Evolutionary conservation across 2,329 filamentous ascomycete species (phyloP).

Genomic region (Ustulina deusta): DNA sequence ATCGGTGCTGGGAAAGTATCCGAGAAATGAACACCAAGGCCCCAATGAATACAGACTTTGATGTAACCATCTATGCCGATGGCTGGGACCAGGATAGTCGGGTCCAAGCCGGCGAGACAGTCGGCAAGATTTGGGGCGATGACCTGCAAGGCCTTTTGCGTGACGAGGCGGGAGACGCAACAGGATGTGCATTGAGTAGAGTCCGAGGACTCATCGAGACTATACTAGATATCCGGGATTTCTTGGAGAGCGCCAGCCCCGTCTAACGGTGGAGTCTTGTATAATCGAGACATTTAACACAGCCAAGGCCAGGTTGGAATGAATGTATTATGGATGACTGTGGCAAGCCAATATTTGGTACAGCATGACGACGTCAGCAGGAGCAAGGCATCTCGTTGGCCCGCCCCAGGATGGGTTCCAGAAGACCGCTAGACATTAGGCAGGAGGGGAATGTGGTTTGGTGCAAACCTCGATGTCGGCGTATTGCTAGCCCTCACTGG

Average conservation of each 20-base stretch:
- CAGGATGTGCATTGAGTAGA: slow-evolving; percentile 52
- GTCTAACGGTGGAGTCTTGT: not conserved
- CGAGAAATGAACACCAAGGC: slow-evolving; percentile 37
- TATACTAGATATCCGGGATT: slow-evolving; percentile 42
- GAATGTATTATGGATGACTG: not conserved
- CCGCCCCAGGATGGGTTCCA: not conserved
- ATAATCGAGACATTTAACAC: not conserved
- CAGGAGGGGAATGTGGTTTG: not conserved
- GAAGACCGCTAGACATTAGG: not conserved
- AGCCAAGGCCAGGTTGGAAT: not conserved
- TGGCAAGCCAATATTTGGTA: not conserved
- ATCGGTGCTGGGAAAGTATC: slow-evolving; percentile 50
- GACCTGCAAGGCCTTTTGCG: slow-evolving; percentile 46
- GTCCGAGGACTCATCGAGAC: slow-evolving; percentile 39
- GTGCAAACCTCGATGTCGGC: not conserved
- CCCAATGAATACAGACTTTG: slow-evolving; percentile 43
- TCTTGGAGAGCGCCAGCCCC: slow-evolving; percentile 29
- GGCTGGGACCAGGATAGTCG: slow-evolving; percentile 48
- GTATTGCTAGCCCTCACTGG: slow-evolving; percentile 4
- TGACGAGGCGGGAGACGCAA: slow-evolving; percentile 23
- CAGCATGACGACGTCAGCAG: not conserved
- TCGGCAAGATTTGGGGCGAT: slow-evolving; percentile 46
- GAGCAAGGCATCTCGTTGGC: not conserved
- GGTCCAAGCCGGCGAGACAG: slow-evolving; percentile 30
- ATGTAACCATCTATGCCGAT: slow-evolving; percentile 49